Conservation (phyloP, 2,329 filamentous ascomycete genomes). For the Apiospora marii region DNA sequence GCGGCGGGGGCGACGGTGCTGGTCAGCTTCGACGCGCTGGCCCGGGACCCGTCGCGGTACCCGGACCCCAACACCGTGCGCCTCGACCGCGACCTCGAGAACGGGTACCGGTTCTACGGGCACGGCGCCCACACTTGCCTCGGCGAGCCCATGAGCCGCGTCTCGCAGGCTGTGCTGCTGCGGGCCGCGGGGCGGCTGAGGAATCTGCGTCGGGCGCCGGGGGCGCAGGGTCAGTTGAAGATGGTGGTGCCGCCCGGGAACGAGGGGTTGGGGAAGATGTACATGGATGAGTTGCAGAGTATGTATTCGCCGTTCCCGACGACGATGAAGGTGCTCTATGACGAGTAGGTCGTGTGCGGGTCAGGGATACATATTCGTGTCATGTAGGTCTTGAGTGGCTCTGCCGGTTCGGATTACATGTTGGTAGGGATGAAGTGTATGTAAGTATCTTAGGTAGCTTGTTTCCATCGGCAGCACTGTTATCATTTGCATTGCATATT, state of each 20-base stretch:
- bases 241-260: conserved; percentile 16
- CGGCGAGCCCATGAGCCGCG: conserved; percentile 52
- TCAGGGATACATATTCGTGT: too few relatives aligned
- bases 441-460: too few relatives aligned
- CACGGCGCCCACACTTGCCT: conserved; percentile 60
- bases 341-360: background rate
- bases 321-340: conserved; percentile 24
- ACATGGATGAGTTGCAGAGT: conserved; percentile 23
- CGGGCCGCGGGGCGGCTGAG: conserved; percentile 36
- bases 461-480: too few relatives aligned
- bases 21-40: conserved; percentile 57
- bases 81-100: conserved; percentile 56
- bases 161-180: conserved; percentile 34
- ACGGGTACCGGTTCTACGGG: conserved; percentile 59
- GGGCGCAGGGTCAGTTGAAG: conserved; percentile 36
- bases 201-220: conserved; percentile 35
- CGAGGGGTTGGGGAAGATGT: background rate
- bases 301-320: conserved; percentile 21
- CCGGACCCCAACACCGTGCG: conserved; percentile 58
- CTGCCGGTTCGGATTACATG: too few relatives aligned
- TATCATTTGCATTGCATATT: too few relatives aligned
- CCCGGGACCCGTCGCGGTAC: conserved; percentile 56
- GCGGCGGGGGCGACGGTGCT: conserved; percentile 45
- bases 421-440: too few relatives aligned
- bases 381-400: too few relatives aligned